Base-by-base conservation (phyloP, 768 basidiomycete genomes). In the Chalciporus pseudorubinellus region DNA sequence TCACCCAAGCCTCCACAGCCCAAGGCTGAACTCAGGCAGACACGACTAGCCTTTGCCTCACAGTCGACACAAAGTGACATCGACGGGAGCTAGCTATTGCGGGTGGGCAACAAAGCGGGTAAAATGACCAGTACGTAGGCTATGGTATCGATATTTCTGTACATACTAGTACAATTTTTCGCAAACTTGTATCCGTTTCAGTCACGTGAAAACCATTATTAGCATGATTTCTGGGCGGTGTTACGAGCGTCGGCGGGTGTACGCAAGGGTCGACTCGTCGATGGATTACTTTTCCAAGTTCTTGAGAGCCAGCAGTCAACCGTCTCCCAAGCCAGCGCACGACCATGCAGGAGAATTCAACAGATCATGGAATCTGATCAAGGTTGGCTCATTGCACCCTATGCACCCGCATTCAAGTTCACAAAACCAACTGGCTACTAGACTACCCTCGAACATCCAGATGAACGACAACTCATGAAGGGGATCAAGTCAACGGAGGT, bases 231-330 rank as follows among this genome's bases (percentile, higher is more conserved):
- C n/a, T n/a, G n/a, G n/a, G n/a, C n/a, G n/a, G n/a, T n/a, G n/a
- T 18, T 44, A 26, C 9, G 26, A 26, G 26, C n/a, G n/a, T 26
- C 9, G 26, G 26, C 4, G 12, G 31, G 10, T 31, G 31, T 12
- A 13, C 31, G 31, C 31, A 13, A 31, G 2, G 3, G 44, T 18
- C 40, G 51, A 57, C 44, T 18, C 40, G 51, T 55, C 44, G 40
- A 91, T 91, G 89, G 88, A 91, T 61, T 92, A 92, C 67, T 92
- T 93, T 64, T 86, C 88, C 46, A 90, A 89, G 64, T 91, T 92
- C 62, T 73, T 92, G 47, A 70, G 63, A 61, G 43, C 61, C 0
- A 73, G 61, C 53, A 74, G 29, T 61, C 82, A 72, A 56, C 74
- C 60, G 21, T 68, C 59, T 55, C 78, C 51, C 9, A 89, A 84